Percentiles rank a stretch among this genome's conserved stretches.
These are phyloP conservation scores for Galerina marginata DNA, from an alignment of 768 basidiomycete genomes.

Conservation along the genomic window DNA sequence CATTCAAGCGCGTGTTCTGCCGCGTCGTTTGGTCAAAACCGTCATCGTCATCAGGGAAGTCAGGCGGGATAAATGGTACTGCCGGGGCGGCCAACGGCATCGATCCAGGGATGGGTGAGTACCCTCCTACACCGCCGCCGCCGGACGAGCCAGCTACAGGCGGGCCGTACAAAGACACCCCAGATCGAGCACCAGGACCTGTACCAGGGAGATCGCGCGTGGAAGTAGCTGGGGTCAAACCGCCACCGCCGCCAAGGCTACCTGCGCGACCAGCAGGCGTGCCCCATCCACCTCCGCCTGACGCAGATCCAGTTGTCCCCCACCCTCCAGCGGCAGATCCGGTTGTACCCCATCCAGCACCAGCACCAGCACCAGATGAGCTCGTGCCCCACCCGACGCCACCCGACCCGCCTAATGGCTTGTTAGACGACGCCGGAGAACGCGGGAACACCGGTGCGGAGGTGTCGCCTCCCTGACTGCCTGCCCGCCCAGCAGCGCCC, in stretches of 20 bases:
- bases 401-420: neutral
- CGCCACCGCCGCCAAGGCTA: slow-evolving; percentile 4
- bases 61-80: slow-evolving; percentile 4
- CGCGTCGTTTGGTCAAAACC: slow-evolving; percentile 27
- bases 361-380: neutral
- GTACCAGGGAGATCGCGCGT: slow-evolving; percentile 19
- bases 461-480: neutral
- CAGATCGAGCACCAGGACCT: slow-evolving; percentile 17
- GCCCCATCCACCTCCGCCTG: neutral
- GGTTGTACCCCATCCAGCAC: neutral
- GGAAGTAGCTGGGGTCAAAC: slow-evolving; percentile 22
- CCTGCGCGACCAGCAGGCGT: neutral
- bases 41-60: slow-evolving; percentile 23
- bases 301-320: neutral
- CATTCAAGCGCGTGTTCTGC: slow-evolving; percentile 28
- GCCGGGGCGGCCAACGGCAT: slow-evolving; percentile 9
- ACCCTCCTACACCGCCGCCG: neutral
- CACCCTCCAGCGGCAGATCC: no score
- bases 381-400: neutral
- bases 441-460: slow-evolving; percentile 9
- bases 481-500: neutral
- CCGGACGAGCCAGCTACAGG: neutral
- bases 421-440: slow-evolving; percentile 12
- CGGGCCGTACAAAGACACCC: slow-evolving; percentile 9
- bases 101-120: neutral